Conservation (phyloP, 208 protist genomes). For the Trypanosoma cruzi region DNA sequence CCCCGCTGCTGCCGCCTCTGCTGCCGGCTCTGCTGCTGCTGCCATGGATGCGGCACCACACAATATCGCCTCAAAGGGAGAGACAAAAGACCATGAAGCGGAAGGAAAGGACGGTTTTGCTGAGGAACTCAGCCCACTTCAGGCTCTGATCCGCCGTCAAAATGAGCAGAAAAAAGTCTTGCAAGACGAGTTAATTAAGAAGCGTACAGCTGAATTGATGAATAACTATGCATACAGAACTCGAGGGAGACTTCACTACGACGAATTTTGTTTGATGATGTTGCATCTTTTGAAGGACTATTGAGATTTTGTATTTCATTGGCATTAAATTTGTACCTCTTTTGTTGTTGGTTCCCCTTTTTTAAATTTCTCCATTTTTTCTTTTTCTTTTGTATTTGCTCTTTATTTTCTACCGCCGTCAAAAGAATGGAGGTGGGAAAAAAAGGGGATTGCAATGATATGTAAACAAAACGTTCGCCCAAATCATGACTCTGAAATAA, state of each 20-base stretch:
- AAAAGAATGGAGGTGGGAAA: background rate
- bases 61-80: too few species aligned
- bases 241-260: conserved; percentile 44
- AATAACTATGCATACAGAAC: conserved; percentile 45
- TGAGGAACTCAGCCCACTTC: background rate
- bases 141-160: conserved; percentile 22
- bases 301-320: background rate
- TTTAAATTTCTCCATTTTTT: background rate
- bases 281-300: conserved; percentile 53
- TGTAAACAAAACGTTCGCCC: background rate
- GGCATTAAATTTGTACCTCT: background rate
- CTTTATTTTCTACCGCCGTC: too few species aligned
- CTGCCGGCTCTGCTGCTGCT: too few species aligned
- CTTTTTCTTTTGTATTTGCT: too few species aligned
- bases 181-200: conserved; percentile 22
- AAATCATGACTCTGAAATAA: background rate
- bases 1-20: background rate
- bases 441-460: background rate
- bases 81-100: background rate
- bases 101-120: background rate
- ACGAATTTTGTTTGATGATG: conserved; percentile 74
- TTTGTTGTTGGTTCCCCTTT: background rate
- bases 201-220: conserved; percentile 24
- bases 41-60: background rate
- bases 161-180: conserved; percentile 20